Evolutionary conservation across 2,329 filamentous ascomycete species (phyloP).

Genomic region (Chalara sp.): DNA sequence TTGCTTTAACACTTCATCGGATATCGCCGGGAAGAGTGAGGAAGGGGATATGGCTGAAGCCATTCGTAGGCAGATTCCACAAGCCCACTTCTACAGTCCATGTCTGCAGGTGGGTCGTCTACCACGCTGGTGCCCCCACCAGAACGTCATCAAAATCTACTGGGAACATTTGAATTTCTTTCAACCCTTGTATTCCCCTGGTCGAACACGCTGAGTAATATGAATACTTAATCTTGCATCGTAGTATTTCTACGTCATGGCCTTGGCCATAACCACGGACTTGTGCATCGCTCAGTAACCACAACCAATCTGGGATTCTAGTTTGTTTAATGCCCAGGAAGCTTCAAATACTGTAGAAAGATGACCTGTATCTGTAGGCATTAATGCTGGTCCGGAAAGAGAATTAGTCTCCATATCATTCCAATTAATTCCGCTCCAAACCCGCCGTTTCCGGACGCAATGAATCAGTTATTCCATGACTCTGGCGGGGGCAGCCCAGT

Average conservation of each 20-base stretch:
- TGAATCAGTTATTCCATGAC: slow-evolving; percentile 30
- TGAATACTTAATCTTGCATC: slow-evolving; percentile 18
- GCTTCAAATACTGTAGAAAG: slow-evolving; percentile 28
- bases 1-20: slow-evolving; percentile 36
- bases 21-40: slow-evolving; percentile 37
- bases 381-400: slow-evolving; percentile 33
- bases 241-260: slow-evolving; percentile 10
- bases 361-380: slow-evolving; percentile 39
- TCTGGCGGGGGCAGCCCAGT: slow-evolving; percentile 21
- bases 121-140: slow-evolving; percentile 30
- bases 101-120: slow-evolving; percentile 15
- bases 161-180: slow-evolving; percentile 37
- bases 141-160: slow-evolving; percentile 42
- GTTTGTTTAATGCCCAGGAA: slow-evolving; percentile 33
- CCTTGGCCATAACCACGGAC: no score
- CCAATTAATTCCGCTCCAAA: slow-evolving; percentile 40
- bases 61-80: slow-evolving; percentile 40
- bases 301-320: slow-evolving; percentile 31
- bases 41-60: slow-evolving; percentile 37
- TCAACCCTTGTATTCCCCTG: slow-evolving; percentile 41
- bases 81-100: slow-evolving; percentile 35
- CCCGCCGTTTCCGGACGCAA: slow-evolving; percentile 37
- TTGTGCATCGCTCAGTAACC: slow-evolving; percentile 13
- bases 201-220: slow-evolving; percentile 42
- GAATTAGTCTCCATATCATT: slow-evolving; percentile 35